Conservation (phyloP, 345 rosid species). For the Geranium rotundifolium region DNA sequence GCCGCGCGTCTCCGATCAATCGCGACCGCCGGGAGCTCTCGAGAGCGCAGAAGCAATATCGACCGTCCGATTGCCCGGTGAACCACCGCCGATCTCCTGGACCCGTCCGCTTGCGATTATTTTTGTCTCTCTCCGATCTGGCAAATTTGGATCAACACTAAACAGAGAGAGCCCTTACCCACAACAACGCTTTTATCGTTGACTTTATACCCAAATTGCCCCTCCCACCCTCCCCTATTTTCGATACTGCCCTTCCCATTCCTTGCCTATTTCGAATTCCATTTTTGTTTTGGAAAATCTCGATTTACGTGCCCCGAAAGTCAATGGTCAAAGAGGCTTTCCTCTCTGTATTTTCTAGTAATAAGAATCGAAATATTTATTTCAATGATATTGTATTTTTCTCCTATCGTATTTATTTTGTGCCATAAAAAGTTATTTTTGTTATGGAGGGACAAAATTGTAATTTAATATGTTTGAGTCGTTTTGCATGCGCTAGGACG, state of each 20-base stretch:
- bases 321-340: background rate
- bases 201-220: slow-evolving; percentile 11
- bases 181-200: slow-evolving; percentile 19
- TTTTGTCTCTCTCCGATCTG: background rate
- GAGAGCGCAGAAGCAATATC: background rate
- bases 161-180: slow-evolving; percentile 18
- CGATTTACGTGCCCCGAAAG: background rate
- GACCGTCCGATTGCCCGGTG: background rate
- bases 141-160: slow-evolving; percentile 13
- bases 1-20: background rate
- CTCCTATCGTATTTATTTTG: too few species aligned
- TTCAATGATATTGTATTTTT: too few species aligned
- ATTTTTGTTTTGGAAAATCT: too few species aligned
- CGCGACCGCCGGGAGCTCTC: background rate
- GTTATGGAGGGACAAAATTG: too few species aligned
- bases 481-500: too few species aligned
- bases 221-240: slow-evolving; percentile 4
- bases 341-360: background rate
- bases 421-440: too few species aligned
- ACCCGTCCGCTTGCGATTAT: background rate
- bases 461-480: too few species aligned
- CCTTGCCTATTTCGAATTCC: too few species aligned
- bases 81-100: background rate
- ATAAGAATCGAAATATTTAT: too few species aligned
- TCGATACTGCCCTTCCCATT: background rate